Percentiles rank a stretch among this genome's conserved stretches.
These are phyloP conservation scores for Excoecaria cochinchinensis DNA, from an alignment of 345 rosid species.

Conservation along the genomic window DNA sequence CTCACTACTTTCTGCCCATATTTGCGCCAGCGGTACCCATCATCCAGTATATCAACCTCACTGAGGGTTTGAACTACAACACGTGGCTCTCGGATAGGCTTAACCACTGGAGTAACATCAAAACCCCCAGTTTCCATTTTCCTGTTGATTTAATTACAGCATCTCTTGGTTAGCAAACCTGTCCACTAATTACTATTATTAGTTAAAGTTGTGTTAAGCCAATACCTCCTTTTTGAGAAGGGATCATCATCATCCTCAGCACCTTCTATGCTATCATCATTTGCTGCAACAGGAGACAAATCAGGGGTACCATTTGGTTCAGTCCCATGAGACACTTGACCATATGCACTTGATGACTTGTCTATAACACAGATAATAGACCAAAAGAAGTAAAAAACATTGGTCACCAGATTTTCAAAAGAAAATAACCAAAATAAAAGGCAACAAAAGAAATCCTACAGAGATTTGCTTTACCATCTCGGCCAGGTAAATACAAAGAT, in stretches of 20 bases:
- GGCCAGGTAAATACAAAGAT: constrained; percentile 41
- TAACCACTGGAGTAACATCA: constrained; percentile 84
- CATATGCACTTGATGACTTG: constrained; percentile 51
- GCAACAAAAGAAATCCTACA: not conserved
- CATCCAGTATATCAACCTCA: constrained; percentile 96
- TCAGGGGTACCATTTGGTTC: constrained; percentile 59
- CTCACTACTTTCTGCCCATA: constrained; percentile 99
- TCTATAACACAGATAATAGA: constrained; percentile 39
- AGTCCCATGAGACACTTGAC: constrained; percentile 40
- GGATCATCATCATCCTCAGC: constrained; percentile 80
- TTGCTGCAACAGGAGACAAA: constrained; percentile 48
- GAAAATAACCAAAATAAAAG: not conserved
- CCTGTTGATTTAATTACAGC: constrained; percentile 42
- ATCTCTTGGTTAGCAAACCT: constrained; percentile 19
- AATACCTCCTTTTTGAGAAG: constrained; percentile 78
- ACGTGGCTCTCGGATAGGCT: constrained; percentile 97
- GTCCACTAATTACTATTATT: not conserved
- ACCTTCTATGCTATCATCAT: constrained; percentile 58
- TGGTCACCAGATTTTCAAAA: not conserved
- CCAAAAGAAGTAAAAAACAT: constrained; percentile 18
- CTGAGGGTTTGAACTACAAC: constrained; percentile 97
- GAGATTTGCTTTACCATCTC: constrained; percentile 54
- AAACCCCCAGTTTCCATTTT: constrained; percentile 65
- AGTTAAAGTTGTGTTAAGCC: constrained; percentile 17
- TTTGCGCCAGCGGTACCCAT: constrained; percentile 99